phyloP scores from a whole-genome alignment of 306 rosid genomes.

The Dryas alaskensis region DNA sequence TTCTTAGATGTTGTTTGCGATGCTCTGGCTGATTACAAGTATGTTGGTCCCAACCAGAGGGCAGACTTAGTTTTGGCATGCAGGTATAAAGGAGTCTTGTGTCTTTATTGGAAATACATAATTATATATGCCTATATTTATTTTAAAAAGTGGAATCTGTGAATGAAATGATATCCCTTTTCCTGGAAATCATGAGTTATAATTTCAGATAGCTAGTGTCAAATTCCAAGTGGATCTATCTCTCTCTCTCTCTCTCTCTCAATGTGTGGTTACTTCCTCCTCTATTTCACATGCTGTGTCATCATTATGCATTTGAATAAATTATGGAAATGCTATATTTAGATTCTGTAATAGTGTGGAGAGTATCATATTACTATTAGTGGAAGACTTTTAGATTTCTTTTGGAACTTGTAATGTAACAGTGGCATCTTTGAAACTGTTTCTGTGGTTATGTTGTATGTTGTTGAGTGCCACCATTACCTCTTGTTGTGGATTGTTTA shows the following conservation, averaged over 20 bases:
- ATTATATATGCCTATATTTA: background rate
- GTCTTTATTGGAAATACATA: slow-evolving; percentile 14
- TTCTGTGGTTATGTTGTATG: background rate
- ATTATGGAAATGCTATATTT: background rate
- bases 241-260: background rate
- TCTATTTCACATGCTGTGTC: slow-evolving; percentile 4
- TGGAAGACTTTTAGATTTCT: background rate
- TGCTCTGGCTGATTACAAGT: slow-evolving; percentile 81
- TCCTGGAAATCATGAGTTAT: background rate
- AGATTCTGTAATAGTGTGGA: background rate
- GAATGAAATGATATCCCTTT: background rate
- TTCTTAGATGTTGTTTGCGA: slow-evolving; percentile 78
- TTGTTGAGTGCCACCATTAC: background rate
- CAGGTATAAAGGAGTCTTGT: slow-evolving; percentile 51
- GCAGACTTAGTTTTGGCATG: slow-evolving; percentile 77
- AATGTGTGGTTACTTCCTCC: background rate
- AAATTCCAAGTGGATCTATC: background rate
- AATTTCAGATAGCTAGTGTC: background rate
- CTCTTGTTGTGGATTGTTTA: background rate
- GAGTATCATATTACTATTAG: background rate
- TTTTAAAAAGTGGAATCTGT: background rate
- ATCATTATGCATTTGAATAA: background rate
- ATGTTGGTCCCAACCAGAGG: slow-evolving; percentile 90
- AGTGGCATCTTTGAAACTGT: background rate
- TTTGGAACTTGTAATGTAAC: background rate